Conservation (phyloP, 2,329 filamentous ascomycete genomes). For the Cercospora sp. region DNA sequence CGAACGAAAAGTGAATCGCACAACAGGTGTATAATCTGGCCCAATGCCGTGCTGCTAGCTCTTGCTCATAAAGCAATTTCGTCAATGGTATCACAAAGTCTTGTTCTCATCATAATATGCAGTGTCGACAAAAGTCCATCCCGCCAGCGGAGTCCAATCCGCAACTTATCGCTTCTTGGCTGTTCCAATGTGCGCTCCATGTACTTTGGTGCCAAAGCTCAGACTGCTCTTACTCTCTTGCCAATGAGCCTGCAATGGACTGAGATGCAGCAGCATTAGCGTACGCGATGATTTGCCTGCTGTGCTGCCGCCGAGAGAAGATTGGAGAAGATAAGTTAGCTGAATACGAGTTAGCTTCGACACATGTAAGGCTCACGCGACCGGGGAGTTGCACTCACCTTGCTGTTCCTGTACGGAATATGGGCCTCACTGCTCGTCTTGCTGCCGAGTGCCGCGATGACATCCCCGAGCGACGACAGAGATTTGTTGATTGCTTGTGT, state of each 20-base stretch:
- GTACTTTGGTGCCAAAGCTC: slow-evolving; percentile 89
- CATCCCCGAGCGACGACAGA: slow-evolving; percentile 86
- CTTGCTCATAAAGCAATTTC: neutral
- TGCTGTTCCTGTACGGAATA: slow-evolving; percentile 93
- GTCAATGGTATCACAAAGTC: slow-evolving; percentile 10
- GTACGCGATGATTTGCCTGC: slow-evolving; percentile 68
- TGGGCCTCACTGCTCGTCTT: slow-evolving; percentile 68
- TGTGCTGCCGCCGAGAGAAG: slow-evolving; percentile 85
- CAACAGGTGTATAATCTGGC: neutral
- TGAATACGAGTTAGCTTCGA: slow-evolving; percentile 38
- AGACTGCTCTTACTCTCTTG: slow-evolving; percentile 92
- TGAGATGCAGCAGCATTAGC: slow-evolving; percentile 99
- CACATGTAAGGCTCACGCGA: neutral
- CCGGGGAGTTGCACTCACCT: slow-evolving; percentile 54
- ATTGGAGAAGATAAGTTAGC: slow-evolving; percentile 92
- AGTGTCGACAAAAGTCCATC: neutral
- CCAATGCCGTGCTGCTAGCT: neutral
- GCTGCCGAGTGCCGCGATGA: slow-evolving; percentile 87
- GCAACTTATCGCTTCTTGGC: slow-evolving; percentile 58
- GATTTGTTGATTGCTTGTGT: slow-evolving; percentile 98
- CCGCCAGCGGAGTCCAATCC: neutral
- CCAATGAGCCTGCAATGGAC: slow-evolving; percentile 84
- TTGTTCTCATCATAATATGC: slow-evolving; percentile 10
- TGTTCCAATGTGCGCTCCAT: slow-evolving; percentile 89
- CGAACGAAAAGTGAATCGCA: neutral